A percentile compares a stretch with the other conserved stretches of the same genome.
Evolutionary conservation across 306 rosid species (phyloP).

Genomic region (Rosa lucieae): DNA sequence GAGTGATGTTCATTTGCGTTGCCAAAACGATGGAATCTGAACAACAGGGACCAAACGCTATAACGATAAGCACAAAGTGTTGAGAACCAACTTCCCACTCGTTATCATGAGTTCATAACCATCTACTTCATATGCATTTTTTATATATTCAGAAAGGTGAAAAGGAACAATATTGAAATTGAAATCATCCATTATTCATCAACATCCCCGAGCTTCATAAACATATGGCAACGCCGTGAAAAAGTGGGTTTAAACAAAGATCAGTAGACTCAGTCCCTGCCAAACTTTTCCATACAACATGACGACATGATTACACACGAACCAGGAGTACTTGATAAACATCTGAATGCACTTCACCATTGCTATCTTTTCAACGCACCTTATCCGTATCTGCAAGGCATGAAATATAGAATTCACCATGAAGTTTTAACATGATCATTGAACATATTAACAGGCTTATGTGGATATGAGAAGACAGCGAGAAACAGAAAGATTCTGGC

Average conservation of each 20-base stretch:
- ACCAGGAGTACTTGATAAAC: constrained; percentile 16
- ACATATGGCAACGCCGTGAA: constrained; percentile 10
- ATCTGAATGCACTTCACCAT: constrained; percentile 5
- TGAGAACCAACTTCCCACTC: neutral
- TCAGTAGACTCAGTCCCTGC: neutral
- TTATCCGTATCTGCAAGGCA: constrained; percentile 22
- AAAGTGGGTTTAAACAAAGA: neutral
- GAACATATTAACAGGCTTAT: neutral
- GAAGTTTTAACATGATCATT: neutral
- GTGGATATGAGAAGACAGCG: neutral
- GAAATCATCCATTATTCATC: constrained; percentile 20
- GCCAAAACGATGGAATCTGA: neutral
- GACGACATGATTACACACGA: constrained; percentile 1
- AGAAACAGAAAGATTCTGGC: neutral
- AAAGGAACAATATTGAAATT: neutral
- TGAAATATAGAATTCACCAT: neutral
- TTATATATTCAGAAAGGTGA: neutral
- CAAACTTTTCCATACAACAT: constrained; percentile 11
- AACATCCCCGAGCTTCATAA: neutral
- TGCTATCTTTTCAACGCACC: constrained; percentile 1
- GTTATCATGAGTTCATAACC: neutral
- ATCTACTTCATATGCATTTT: neutral
- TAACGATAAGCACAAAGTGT: neutral
- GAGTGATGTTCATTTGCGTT: neutral
- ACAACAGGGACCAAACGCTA: neutral